These are phyloP conservation scores for Haematococcus lacustris DNA, from an alignment of 139 green algal genomes.

Conservation along the genomic window DNA sequence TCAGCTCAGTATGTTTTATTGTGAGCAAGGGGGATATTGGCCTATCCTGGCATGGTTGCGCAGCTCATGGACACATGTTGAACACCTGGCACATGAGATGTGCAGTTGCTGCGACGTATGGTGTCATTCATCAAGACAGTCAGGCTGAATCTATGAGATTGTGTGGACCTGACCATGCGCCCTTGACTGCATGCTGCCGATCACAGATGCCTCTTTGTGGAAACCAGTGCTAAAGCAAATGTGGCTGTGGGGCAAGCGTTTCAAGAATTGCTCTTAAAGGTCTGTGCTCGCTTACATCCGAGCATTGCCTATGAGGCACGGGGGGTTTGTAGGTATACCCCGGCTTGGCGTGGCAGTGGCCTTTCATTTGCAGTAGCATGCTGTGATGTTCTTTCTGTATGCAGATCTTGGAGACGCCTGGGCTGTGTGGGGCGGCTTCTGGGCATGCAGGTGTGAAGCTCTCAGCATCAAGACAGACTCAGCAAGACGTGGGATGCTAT, in stretches of 20 bases:
- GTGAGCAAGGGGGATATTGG: neutral
- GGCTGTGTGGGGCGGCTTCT: slow-evolving; percentile 8
- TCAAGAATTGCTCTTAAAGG: slow-evolving; percentile 60
- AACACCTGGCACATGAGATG: neutral
- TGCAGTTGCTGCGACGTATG: no score
- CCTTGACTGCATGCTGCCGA: neutral
- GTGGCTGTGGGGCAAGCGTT: slow-evolving; percentile 73
- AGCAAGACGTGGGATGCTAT: slow-evolving; percentile 1
- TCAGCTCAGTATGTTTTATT: no score
- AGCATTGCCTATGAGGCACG: neutral
- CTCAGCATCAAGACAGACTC: neutral
- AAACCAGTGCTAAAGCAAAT: slow-evolving; percentile 84
- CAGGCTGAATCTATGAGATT: neutral
- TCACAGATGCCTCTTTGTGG: slow-evolving; percentile 72
- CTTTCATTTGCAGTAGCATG: neutral
- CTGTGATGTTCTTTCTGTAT: neutral
- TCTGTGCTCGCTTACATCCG: neutral
- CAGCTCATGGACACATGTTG: neutral
- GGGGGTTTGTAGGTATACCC: neutral
- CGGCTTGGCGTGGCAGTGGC: neutral
- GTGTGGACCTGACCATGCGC: neutral
- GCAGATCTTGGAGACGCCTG: slow-evolving; percentile 22
- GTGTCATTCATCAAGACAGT: neutral
- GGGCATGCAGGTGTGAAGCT: slow-evolving; percentile 17
- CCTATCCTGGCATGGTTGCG: neutral